Conservation (phyloP, 208 protist species). For the Crithidia expoeki region DNA sequence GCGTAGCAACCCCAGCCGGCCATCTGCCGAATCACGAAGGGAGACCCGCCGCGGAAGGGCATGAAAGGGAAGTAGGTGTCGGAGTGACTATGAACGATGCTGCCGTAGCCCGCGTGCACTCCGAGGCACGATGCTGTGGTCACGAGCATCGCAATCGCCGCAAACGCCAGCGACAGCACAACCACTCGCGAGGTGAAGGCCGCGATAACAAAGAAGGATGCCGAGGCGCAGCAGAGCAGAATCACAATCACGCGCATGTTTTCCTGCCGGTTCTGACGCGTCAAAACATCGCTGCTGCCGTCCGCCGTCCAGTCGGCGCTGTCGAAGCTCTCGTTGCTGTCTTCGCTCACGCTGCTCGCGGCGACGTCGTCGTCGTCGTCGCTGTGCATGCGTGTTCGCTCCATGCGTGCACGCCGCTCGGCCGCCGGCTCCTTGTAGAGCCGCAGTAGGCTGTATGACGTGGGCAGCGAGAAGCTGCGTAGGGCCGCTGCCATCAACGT, state of each 20-base stretch:
- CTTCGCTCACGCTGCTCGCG: not conserved
- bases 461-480: constrained; percentile 43
- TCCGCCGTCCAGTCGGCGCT: constrained; percentile 5
- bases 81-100: constrained; percentile 42
- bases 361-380: not conserved
- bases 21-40: constrained; percentile 67
- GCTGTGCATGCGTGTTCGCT: not conserved
- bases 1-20: constrained; percentile 68
- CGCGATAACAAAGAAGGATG: constrained; percentile 60
- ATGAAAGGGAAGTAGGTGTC: constrained; percentile 65
- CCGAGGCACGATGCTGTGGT: constrained; percentile 67
- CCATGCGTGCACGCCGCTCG: not conserved
- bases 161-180: constrained; percentile 53
- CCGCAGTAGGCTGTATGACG: constrained; percentile 27
- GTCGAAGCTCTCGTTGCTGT: constrained; percentile 13
- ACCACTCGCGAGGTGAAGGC: constrained; percentile 52
- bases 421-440: constrained; percentile 27
- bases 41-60: constrained; percentile 74
- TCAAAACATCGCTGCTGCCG: constrained; percentile 4
- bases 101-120: constrained; percentile 74
- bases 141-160: constrained; percentile 53
- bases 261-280: constrained; percentile 34
- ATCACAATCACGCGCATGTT: constrained; percentile 59
- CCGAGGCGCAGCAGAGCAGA: constrained; percentile 61
- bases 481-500: constrained; percentile 49